phyloP scores from a whole-genome alignment of 1,284 basidiomycete genomes.

The Sphaerobolus stellatus region DNA sequence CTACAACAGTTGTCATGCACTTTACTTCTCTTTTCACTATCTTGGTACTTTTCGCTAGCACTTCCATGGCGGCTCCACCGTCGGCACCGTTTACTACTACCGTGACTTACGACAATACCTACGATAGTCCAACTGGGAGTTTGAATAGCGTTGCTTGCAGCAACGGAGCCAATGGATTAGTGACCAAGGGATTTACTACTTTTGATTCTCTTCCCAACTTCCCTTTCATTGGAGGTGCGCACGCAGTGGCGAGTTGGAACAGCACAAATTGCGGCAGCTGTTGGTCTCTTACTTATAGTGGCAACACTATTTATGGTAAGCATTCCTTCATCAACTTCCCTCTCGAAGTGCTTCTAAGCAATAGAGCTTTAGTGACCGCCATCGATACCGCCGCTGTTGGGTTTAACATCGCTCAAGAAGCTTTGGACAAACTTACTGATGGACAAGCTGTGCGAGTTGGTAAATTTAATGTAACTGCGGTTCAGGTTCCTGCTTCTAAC shows the following conservation, averaged over 20 bases:
- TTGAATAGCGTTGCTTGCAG: slow-evolving; percentile 50
- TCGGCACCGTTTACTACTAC: slow-evolving; percentile 4
- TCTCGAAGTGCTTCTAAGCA: not conserved
- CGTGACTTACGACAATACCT: slow-evolving; percentile 43
- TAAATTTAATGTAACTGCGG: slow-evolving; percentile 13
- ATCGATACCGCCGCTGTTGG: slow-evolving; percentile 40
- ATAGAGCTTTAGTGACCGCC: slow-evolving; percentile 28
- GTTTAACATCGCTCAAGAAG: slow-evolving; percentile 38
- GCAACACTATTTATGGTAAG: slow-evolving; percentile 32
- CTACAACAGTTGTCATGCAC: too few species aligned
- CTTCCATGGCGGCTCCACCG: not conserved
- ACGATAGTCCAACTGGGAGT: slow-evolving; percentile 38
- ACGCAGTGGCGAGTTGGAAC: slow-evolving; percentile 43
- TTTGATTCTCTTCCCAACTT: slow-evolving; percentile 42
- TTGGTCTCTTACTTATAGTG: slow-evolving; percentile 45
- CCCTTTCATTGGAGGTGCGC: slow-evolving; percentile 46
- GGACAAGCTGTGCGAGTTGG: slow-evolving; percentile 17
- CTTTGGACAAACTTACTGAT: slow-evolving; percentile 21
- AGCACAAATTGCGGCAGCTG: slow-evolving; percentile 50
- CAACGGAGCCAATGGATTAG: slow-evolving; percentile 48
- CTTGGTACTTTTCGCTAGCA: too few species aligned
- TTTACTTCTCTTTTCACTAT: too few species aligned
- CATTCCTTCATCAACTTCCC: not conserved
- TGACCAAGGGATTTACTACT: slow-evolving; percentile 35
- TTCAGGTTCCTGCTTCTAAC: slow-evolving; percentile 13